Evolutionary conservation across 2,329 filamentous ascomycete genomes (phyloP), one percentile per base, ranked within the genome.

Genomic region (Aspergillus neoniger): DNA sequence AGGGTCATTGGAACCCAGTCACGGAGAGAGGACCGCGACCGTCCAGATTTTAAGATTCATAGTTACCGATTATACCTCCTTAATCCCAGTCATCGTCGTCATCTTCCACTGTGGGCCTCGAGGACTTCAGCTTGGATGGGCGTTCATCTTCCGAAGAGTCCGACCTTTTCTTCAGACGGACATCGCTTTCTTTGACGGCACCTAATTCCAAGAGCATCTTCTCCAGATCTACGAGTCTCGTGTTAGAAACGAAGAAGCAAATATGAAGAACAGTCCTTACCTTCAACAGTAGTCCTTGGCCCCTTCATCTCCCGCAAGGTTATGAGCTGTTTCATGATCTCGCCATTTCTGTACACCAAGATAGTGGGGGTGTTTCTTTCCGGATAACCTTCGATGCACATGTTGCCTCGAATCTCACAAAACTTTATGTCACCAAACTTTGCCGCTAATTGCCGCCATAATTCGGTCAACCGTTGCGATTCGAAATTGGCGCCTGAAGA

Each of bases 391-490:
- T 98, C 95, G 68, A 99, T 97, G 60, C 95, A 96, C 79, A 97
- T 87, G 72, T 92, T 88, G 6, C 89, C 95, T 68, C 89, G 86
- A 68, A 99, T 98, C 79, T 98, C 91, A 76, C 94, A 98, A 78
- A 99, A 99, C 79, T 99, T 99, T 76, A 99, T 82, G 66, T 99
- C 94, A 19, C 92, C 92, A 72, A 92, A 99, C 71, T 94, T 92
- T 61, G 78, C 80, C 0, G 95, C 94, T 43, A 95, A 84, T 71
- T 92, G 87, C 38, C 89, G 84, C 93, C 94, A 99, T 19, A 97
- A 82, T 72, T 96, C 90, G 0, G 88, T 88, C 68, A 98, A 79
- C 3, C 97, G 82, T 61, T 90, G 85, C 3, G 92, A 96, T 78
- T 98, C 93, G 36, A 89, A 84, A 71, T 97, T 97, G 55, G 86